These are phyloP conservation scores for Talinum fruticosum DNA, from an alignment of 148 eudicot species.

Conservation along the genomic window DNA sequence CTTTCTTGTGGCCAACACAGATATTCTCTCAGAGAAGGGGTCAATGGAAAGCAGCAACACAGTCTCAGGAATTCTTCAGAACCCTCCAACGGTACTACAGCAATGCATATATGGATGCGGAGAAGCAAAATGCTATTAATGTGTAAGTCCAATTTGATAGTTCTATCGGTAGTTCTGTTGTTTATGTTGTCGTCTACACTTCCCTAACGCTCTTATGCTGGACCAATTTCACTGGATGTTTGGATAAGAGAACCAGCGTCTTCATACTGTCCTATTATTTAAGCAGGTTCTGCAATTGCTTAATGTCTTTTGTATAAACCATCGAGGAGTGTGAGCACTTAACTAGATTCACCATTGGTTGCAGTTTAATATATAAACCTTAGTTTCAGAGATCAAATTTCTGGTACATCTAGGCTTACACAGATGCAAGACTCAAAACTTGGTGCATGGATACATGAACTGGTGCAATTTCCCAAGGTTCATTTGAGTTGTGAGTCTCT, in stretches of 20 bases:
- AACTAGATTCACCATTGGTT: background rate
- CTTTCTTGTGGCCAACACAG: conserved; percentile 35
- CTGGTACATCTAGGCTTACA: too few relatives aligned
- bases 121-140: conserved; percentile 87
- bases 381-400: background rate
- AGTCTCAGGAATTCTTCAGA: conserved; percentile 87
- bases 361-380: background rate
- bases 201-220: background rate
- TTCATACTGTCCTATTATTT: too few relatives aligned
- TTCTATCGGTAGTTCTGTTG: background rate
- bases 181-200: background rate
- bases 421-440: background rate
- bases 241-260: too few relatives aligned
- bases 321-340: background rate
- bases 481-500: background rate
- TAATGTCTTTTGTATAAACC: background rate
- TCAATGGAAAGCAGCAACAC: conserved; percentile 91
- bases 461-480: background rate
- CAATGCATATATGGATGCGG: conserved; percentile 91
- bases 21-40: conserved; percentile 87
- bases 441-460: background rate
- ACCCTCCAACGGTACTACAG: conserved; percentile 82
- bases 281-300: background rate
- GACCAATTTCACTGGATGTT: too few relatives aligned
- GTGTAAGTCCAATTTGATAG: conserved; percentile 48